phyloP scores from a whole-genome alignment of 805 yeast species.

The Metschnikowia vanudenii region DNA sequence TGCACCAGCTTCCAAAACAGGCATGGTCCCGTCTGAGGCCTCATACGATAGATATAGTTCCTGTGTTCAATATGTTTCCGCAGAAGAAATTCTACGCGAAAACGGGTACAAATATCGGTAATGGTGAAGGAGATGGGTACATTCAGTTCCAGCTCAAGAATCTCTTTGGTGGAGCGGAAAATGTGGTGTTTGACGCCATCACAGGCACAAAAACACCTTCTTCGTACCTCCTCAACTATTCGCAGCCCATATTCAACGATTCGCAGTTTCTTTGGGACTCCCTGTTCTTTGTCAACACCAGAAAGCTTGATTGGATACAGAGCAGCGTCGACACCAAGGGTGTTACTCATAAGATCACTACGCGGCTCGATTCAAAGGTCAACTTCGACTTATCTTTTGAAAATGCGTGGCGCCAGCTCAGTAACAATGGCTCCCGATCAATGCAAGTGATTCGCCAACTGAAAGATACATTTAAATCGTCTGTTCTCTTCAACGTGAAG shows the following conservation, averaged over 20 bases:
- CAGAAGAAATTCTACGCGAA: conserved; percentile 73
- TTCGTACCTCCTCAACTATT: conserved; percentile 47
- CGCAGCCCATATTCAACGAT: conserved; percentile 45
- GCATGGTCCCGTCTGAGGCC: conserved; percentile 8
- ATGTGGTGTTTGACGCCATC: conserved; percentile 49
- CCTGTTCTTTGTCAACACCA: conserved; percentile 40
- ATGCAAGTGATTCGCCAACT: conserved; percentile 37
- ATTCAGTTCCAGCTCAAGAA: conserved; percentile 63
- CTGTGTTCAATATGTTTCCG: conserved; percentile 46
- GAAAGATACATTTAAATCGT: conserved; percentile 47
- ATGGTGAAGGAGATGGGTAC: conserved; percentile 96
- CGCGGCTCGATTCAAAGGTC: conserved; percentile 31
- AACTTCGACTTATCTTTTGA: conserved; percentile 51
- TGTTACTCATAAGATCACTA: conserved; percentile 38
- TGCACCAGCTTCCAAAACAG: conserved; percentile 22
- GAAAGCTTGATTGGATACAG: conserved; percentile 49
- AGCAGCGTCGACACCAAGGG: conserved; percentile 47
- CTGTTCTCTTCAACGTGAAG: conserved; percentile 37
- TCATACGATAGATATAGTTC: conserved; percentile 28
- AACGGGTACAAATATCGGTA: conserved; percentile 94
- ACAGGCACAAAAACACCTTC: conserved; percentile 51
- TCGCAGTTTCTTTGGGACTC: conserved; percentile 42
- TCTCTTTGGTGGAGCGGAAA: conserved; percentile 58
- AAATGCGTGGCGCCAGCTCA: conserved; percentile 42
- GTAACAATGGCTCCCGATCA: conserved; percentile 30